These are phyloP conservation scores for Asterophora parasitica DNA, from an alignment of 768 basidiomycete species.

Conservation along the genomic window DNA sequence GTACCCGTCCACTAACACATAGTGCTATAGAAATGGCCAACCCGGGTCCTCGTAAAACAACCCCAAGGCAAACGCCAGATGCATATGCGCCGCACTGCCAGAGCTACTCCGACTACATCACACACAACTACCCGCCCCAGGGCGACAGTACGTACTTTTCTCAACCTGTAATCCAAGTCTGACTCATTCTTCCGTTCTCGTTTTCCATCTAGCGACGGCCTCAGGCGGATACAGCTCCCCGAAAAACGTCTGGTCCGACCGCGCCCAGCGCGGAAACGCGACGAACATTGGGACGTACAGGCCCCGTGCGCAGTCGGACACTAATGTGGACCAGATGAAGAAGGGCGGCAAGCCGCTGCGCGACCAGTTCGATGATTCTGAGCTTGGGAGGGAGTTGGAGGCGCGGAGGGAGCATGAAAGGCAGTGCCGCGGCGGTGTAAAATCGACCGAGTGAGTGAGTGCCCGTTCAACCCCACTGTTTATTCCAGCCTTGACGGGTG, in stretches of 20 bases:
- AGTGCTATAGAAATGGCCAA: not conserved
- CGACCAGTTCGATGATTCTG: conserved; percentile 15
- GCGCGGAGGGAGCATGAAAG: not conserved
- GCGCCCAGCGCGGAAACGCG: conserved; percentile 21
- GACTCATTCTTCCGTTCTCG: not conserved
- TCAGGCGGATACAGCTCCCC: conserved; percentile 23
- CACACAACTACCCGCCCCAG: conserved; percentile 13
- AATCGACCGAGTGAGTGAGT: not conserved
- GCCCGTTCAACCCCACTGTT: no score
- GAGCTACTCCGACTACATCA: conserved; percentile 7
- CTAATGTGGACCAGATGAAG: no score
- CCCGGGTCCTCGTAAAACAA: not conserved
- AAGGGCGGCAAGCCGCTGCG: conserved; percentile 11
- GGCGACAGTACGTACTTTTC: conserved; percentile 10
- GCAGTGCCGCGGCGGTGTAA: not conserved
- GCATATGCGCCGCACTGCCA: not conserved
- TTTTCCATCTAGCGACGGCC: conserved; percentile 14
- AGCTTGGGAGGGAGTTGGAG: conserved; percentile 12
- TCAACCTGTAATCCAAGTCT: not conserved
- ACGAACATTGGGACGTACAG: conserved; percentile 8
- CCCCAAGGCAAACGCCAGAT: not conserved
- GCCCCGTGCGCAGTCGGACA: conserved; percentile 15
- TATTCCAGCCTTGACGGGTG: no score
- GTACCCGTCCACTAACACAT: no score
- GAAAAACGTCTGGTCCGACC: conserved; percentile 22